A percentile compares a stretch with the other conserved stretches of the same genome.
Evolutionary conservation across 2,329 filamentous ascomycete species (phyloP).

Genomic region (Botrytis elliptica): DNA sequence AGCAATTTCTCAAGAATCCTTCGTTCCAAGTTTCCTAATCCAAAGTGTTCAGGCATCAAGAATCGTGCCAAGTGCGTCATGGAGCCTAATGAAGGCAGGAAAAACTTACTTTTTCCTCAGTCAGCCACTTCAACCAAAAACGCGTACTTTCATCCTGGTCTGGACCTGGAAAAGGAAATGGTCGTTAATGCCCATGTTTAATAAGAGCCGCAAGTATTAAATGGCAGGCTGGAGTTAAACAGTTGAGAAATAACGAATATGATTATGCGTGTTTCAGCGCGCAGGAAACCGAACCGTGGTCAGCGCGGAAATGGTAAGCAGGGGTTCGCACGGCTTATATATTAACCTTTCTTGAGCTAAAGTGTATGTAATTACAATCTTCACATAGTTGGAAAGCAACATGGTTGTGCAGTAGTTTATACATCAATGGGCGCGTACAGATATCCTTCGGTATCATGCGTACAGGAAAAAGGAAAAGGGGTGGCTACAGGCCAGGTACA

Average conservation of each 20-base stretch:
- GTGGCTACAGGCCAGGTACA: neutral
- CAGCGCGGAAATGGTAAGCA: slow-evolving; percentile 15
- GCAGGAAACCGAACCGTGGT: slow-evolving; percentile 7
- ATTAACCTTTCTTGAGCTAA: slow-evolving; percentile 18
- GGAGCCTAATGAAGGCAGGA: neutral
- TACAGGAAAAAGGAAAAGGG: neutral
- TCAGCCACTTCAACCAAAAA: slow-evolving; percentile 19
- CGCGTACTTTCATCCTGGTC: neutral
- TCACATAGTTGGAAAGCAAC: neutral
- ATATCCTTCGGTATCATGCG: neutral
- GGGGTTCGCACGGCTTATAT: slow-evolving; percentile 10
- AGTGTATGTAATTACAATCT: slow-evolving; percentile 14
- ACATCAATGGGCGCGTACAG: neutral
- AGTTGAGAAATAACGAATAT: neutral
- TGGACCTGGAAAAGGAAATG: slow-evolving; percentile 11
- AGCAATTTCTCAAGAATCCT: slow-evolving; percentile 19
- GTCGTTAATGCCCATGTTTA: neutral
- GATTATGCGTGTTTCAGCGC: slow-evolving; percentile 4
- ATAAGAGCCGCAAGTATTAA: slow-evolving; percentile 5
- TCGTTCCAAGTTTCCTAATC: neutral
- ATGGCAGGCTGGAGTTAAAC: neutral
- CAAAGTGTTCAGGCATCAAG: slow-evolving; percentile 8
- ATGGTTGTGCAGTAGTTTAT: neutral
- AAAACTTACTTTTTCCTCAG: slow-evolving; percentile 13
- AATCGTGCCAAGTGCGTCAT: slow-evolving; percentile 11